Conservation (phyloP, 257 asterid genomes). For the Plantago elongata region DNA sequence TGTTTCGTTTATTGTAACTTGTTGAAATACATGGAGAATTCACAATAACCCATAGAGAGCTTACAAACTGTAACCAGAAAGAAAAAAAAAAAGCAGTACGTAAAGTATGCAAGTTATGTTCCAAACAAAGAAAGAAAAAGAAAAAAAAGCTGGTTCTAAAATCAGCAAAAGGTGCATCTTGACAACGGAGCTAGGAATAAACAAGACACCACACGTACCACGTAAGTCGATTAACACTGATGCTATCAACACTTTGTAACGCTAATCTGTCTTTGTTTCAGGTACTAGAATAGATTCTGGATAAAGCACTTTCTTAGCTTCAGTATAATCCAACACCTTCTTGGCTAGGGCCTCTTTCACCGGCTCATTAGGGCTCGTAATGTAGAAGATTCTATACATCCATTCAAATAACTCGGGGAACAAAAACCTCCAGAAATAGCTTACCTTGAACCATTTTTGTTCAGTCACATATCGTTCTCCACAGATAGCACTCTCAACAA, state of each 20-base stretch:
- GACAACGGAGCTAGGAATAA: too few relatives aligned
- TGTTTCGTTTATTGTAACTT: too few relatives aligned
- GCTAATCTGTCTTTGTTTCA: constrained; percentile 27
- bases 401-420: constrained; percentile 54
- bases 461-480: constrained; percentile 57
- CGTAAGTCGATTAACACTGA: too few relatives aligned
- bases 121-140: too few relatives aligned
- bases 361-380: constrained; percentile 24
- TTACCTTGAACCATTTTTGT: constrained; percentile 48
- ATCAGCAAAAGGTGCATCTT: too few relatives aligned
- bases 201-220: too few relatives aligned
- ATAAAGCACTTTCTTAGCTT: constrained; percentile 36
- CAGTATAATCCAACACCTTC: constrained; percentile 39
- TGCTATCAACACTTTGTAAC: background rate
- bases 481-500: constrained; percentile 39
- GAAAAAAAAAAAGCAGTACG: too few relatives aligned
- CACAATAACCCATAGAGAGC: too few relatives aligned
- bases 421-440: constrained; percentile 40
- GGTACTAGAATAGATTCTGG: constrained; percentile 33
- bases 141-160: too few relatives aligned
- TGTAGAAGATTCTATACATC: constrained; percentile 30
- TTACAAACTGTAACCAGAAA: too few relatives aligned
- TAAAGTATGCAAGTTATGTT: too few relatives aligned
- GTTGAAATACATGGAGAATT: too few relatives aligned
- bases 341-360: constrained; percentile 31